Evolutionary conservation across 139 green algal species (phyloP).

Genomic region (Mesostigma viride): DNA sequence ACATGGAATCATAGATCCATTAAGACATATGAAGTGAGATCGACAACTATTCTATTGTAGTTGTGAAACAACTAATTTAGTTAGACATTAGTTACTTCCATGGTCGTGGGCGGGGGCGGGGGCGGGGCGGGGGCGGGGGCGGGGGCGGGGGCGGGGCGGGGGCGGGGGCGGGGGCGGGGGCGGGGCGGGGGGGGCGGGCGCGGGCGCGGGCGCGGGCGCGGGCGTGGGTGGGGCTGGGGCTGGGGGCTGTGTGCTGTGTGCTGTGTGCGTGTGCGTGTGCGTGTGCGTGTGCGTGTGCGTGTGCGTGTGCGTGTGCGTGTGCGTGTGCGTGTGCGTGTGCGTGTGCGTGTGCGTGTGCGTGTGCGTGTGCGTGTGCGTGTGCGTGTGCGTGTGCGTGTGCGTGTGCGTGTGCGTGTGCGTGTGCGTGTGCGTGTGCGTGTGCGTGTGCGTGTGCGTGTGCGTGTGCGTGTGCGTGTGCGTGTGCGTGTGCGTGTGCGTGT

Average conservation of each 20-base stretch:
- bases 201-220: not conserved
- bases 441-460: conserved; percentile 6
- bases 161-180: not conserved
- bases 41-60: no score
- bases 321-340: conserved; percentile 6
- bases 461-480: conserved; percentile 5
- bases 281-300: conserved; percentile 5
- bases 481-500: conserved; percentile 7
- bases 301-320: conserved; percentile 7
- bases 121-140: no score
- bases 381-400: conserved; percentile 6
- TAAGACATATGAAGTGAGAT: no score
- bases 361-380: conserved; percentile 7
- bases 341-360: conserved; percentile 5
- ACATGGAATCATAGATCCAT: no score
- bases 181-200: not conserved
- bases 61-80: no score
- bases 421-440: conserved; percentile 7
- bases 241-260: not conserved
- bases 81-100: no score
- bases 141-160: no score
- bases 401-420: conserved; percentile 5
- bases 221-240: not conserved
- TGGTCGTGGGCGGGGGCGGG: no score
- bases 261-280: conserved; percentile 3